Base-by-base conservation (phyloP, 345 rosid species). In the Gossypium raimondii region DNA sequence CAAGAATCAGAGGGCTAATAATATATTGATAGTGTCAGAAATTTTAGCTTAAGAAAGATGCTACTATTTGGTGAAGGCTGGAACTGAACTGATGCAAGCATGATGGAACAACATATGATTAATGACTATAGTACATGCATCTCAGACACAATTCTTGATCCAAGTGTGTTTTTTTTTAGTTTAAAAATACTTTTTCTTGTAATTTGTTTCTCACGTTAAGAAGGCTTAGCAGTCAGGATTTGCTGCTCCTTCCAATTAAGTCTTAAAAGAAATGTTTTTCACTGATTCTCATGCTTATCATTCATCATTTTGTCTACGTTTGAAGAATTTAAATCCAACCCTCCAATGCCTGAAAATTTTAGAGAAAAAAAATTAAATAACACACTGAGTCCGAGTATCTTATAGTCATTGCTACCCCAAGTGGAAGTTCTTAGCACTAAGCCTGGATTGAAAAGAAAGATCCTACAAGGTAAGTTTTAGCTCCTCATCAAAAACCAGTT, bases 281-380 rank as follows among this genome's bases (percentile, higher is more conserved):
- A 64, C 69, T 41, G 68, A 64, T 64, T 64, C 68, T 41, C 50
- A 64, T 22, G 72, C 56, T 22, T 47, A 22, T 67, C 56, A 45
- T 67, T 67, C 14, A 45, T 45, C 29, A 22, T 45, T 62, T 52
- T 16, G 56, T 52, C 56, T 52, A 52, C 56, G 18, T 52, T 52
- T 52, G 56, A 17, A 52, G 56, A 14, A 52, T 16, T 52, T 20
- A 8, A 4, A 14, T 52, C 6, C n/a, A 17, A 17, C 56, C 56
- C 17, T 7, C 56, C 16, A 14, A 51, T 51, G 18, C 20, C 56
- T 52, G 56, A 52, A 52, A 52, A 52, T 17, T n/a, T 52, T 52
- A 52, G 56, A 52, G 18, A 17, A 34, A 5, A 34, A 34, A 52
- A 52, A 52, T 52, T 16, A 52, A 52, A 17, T 8, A 52, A 5